Evolutionary conservation across 208 protist genomes (phyloP).

Genomic region (Paratrypanosoma confusum): DNA sequence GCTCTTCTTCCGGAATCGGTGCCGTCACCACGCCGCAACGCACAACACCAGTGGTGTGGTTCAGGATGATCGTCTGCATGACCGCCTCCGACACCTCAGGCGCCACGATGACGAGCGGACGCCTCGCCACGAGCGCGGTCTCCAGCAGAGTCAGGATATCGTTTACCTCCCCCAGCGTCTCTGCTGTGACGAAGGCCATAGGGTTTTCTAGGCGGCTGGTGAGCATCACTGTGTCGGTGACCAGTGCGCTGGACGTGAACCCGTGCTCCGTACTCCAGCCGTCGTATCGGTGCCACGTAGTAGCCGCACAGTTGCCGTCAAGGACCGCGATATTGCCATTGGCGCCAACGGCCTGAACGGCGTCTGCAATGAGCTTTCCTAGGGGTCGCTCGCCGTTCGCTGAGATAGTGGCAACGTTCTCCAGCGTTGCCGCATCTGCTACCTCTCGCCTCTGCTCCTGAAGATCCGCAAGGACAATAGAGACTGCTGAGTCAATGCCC

Average conservation of each 20-base stretch:
- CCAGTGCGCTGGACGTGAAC: constrained; percentile 97
- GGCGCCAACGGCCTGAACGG: constrained; percentile 97
- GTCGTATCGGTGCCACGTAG: constrained; percentile 96
- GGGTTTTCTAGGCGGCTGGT: constrained; percentile 91
- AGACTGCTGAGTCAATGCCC: constrained; percentile 96
- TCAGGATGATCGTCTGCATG: constrained; percentile 72
- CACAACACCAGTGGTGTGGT: constrained; percentile 96
- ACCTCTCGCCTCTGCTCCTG: constrained; percentile 90
- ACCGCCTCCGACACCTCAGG: constrained; percentile 59
- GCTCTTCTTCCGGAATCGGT: constrained; percentile 96
- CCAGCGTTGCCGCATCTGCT: constrained; percentile 83
- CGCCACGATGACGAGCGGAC: constrained; percentile 64
- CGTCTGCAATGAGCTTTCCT: constrained; percentile 95
- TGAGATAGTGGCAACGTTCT: constrained; percentile 99
- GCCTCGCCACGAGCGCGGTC: constrained; percentile 21
- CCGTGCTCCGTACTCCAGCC: constrained; percentile 97
- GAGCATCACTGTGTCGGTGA: constrained; percentile 93
- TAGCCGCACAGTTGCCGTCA: constrained; percentile 94
- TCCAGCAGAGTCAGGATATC: constrained; percentile 72
- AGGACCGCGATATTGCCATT: constrained; percentile 98
- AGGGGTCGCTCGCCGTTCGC: constrained; percentile 98
- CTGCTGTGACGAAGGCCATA: constrained; percentile 82
- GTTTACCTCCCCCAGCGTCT: constrained; percentile 39
- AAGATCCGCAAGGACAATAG: constrained; percentile 81
- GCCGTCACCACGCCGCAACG: constrained; percentile 86